Conservation (phyloP, 208 protist genomes). For the Trypanosoma mega region DNA sequence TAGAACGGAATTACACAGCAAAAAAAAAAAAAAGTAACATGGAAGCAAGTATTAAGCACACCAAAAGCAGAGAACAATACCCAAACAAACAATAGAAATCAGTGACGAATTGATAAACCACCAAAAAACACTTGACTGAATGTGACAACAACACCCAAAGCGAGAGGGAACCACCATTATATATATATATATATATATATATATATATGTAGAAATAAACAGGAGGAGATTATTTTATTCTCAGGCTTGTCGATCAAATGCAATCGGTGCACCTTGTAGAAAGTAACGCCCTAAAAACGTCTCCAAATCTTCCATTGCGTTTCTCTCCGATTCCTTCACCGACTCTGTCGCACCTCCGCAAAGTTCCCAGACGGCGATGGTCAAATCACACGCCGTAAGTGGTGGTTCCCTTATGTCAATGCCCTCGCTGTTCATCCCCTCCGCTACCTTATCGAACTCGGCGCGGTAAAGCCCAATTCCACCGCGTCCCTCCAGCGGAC, state of each 20-base stretch:
- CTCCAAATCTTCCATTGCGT: conserved; percentile 21
- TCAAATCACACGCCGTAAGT: conserved; percentile 8
- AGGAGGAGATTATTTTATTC: conserved; percentile 7
- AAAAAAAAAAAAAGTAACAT: conserved; percentile 10
- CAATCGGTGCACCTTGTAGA: conserved; percentile 16
- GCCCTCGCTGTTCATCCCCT: conserved; percentile 19
- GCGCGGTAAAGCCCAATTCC: conserved; percentile 18
- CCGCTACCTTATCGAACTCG: conserved; percentile 8
- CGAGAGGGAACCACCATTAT: too few species aligned
- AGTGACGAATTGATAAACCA: neutral
- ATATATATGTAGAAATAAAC: conserved; percentile 9
- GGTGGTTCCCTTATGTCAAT: neutral
- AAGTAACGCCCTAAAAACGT: conserved; percentile 24
- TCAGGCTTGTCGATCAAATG: conserved; percentile 23
- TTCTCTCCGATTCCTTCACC: neutral
- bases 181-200: conserved; percentile 6
- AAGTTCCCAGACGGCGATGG: conserved; percentile 3
- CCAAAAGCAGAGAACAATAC: neutral
- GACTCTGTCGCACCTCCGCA: neutral
- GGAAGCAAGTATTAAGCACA: neutral
- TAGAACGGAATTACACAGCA: too few species aligned
- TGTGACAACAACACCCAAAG: too few species aligned
- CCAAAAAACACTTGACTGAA: too few species aligned
- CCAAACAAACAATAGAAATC: neutral
- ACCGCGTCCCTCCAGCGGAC: conserved; percentile 26